Evolutionary conservation across 2,329 filamentous ascomycete species (phyloP), one percentile per base, ranked within the genome.

Genomic region (Fusarium brevicatenulatum): DNA sequence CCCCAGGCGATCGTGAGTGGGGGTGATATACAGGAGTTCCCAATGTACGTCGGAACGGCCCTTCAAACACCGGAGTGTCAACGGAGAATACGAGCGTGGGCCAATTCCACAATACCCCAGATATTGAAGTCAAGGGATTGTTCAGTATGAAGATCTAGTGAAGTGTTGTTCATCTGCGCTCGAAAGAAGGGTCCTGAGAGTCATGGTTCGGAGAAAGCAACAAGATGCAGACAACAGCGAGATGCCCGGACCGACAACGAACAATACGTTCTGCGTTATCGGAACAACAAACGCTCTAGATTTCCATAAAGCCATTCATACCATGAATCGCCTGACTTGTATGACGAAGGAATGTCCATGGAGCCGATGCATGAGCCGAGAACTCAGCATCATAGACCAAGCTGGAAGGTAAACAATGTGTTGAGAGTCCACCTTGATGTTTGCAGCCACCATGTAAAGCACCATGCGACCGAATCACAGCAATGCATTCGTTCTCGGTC

Each of bases 1-100:
- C 72, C 71, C 68, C 72, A 50, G 71, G 67, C n/a, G 46, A 57
- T 59, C n/a, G 60, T 58, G 60, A 39, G 71, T 64, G 71, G 68
- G 58, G 71, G 44, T 63, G 43, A 56, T 55, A 50, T 59, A 37
- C 49, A 72, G 37, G 71, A 69, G 62, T 71, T 73, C 56, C 52
- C 67, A 47, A 42, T 52, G 25, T 63, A 30, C 50, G 8, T 70
- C 64, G 71, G 72, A 64, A 63, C 68, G 61, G 66, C 42, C 71
- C 64, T 70, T 43, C 49, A 70, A 72, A 64, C 61, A 55, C 68
- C 46, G 50, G 49, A 53, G 52, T 68, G 15, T 32, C 36, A 19
- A 58, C 30, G 37, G 53, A 54, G 44, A 50, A 68, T 30, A 39
- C 34, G 53, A 58, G 34, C 47, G 25, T 46, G 47, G 55, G 36